Evolutionary conservation across 305 asterid species (phyloP), one percentile per base, ranked within the genome.

Genomic region (Fraxinus velutina): DNA sequence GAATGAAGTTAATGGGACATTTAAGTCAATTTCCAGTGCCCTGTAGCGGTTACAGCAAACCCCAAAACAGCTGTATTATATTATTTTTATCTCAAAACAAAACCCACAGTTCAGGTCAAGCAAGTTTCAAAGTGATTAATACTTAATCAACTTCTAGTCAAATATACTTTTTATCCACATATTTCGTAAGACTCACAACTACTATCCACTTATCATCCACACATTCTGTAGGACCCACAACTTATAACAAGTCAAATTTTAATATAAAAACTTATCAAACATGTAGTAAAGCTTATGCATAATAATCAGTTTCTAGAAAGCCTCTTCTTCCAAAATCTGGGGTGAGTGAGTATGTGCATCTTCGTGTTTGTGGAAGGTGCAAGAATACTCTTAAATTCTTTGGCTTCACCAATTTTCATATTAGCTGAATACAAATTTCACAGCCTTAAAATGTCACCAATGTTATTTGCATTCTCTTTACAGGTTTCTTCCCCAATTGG

Each of bases 331-430:
- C 10, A 57, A 57, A 57, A 19, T 57, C 29, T 19, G 5, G 29
- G 13, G 29, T 57, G 68, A 17, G 66, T 55, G 12, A 6, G 29
- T 19, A 22, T 5, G 29, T n/a, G 24, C 64, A 52, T 57, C 68
- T 57, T 57, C 68, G 1, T 19, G 68, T 57, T 57, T 2, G 12
- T 19, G 9, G 13, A 7, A 57, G 29, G 68, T 57, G 68, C 12
- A 57, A 19, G 68, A 57, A 57, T 19, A 7, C 68, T 19, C 29
- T 57, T 44, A 47, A 79, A 77, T 75, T 73, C 78, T 44, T 80
- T 57, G 60, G 39, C 57, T 13, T 24, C 47, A 13, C 76, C 37
- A 72, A 19, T 36, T 73, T 37, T 19, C 55, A 36, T 78, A 33
- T 27, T 79, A 17, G 68, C 66, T 39, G 42, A 77, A 60, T 13